phyloP scores from a whole-genome alignment of 2,329 filamentous ascomycete genomes.

The Nothomitra cinnamomea region DNA sequence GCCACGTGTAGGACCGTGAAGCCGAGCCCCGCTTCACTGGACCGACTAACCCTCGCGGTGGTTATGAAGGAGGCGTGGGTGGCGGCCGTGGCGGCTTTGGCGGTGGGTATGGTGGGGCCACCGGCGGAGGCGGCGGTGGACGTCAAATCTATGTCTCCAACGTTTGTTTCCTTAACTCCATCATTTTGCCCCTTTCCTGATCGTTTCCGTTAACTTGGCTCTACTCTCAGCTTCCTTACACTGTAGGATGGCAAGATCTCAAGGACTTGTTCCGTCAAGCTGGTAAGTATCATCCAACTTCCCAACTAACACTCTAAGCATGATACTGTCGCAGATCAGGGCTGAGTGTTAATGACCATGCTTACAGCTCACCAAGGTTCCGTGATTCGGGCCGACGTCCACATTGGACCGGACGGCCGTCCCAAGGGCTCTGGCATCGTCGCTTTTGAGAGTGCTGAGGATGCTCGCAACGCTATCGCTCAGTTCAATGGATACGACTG shows the following conservation, averaged over 20 bases:
- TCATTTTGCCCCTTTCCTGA: slow-evolving; percentile 11
- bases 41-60: slow-evolving; percentile 42
- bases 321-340: slow-evolving; percentile 4
- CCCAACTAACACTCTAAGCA: slow-evolving; percentile 8
- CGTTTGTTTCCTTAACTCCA: slow-evolving; percentile 49
- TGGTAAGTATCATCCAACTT: slow-evolving; percentile 42
- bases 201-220: slow-evolving; percentile 7
- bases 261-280: slow-evolving; percentile 98
- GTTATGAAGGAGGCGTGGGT: slow-evolving; percentile 31
- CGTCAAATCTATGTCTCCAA: slow-evolving; percentile 96
- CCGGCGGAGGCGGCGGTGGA: slow-evolving; percentile 31
- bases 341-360: slow-evolving; percentile 6
- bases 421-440: slow-evolving; percentile 96
- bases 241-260: slow-evolving; percentile 94
- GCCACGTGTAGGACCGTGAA: slow-evolving; percentile 62
- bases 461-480: slow-evolving; percentile 87
- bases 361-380: slow-evolving; percentile 40
- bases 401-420: slow-evolving; percentile 76
- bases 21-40: slow-evolving; percentile 92
- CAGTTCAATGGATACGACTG: slow-evolving; percentile 99
- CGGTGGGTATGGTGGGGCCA: slow-evolving; percentile 27
- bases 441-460: slow-evolving; percentile 85
- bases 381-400: slow-evolving; percentile 90
- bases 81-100: slow-evolving; percentile 31
- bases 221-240: slow-evolving; percentile 68